A percentile compares a stretch with the other conserved stretches of the same genome.
phyloP scores from a whole-genome alignment of 768 basidiomycete genomes.

The Infundibulicybe gibba region DNA sequence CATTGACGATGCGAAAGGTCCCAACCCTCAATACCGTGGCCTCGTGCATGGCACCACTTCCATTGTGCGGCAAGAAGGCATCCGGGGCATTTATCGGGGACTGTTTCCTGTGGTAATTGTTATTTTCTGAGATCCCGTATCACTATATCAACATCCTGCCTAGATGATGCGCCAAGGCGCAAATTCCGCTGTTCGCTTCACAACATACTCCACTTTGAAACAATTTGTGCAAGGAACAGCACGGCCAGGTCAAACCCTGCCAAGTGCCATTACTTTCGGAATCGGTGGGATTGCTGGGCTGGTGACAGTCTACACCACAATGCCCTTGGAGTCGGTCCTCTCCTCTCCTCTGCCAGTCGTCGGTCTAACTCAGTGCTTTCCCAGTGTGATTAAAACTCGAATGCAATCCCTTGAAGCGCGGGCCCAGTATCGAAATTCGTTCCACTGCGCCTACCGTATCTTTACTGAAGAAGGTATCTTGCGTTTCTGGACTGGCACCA shows the following conservation, averaged over 20 bases:
- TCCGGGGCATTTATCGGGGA: conserved; percentile 84
- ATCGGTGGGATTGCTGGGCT: conserved; percentile 93
- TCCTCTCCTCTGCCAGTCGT: background rate
- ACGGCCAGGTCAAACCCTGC: conserved; percentile 80
- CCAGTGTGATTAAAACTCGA: conserved; percentile 92
- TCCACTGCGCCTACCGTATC: conserved; percentile 95
- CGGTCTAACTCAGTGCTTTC: conserved; percentile 1
- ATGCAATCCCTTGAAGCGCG: conserved; percentile 93
- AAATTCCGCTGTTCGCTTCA: conserved; percentile 95
- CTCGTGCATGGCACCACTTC: conserved; percentile 77
- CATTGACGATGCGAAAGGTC: conserved; percentile 88
- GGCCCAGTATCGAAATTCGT: conserved; percentile 84
- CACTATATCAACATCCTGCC: background rate
- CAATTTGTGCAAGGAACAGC: conserved; percentile 86
- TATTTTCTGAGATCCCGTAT: background rate
- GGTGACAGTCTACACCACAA: conserved; percentile 90
- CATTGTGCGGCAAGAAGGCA: conserved; percentile 84
- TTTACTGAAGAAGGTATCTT: conserved; percentile 88
- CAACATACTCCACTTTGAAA: conserved; percentile 91
- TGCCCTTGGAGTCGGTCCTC: conserved; percentile 71
- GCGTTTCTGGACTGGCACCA: conserved; percentile 97
- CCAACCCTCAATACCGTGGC: conserved; percentile 83
- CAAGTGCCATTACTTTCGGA: conserved; percentile 86
- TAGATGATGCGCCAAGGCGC: conserved; percentile 98
- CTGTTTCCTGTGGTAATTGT: conserved; percentile 85